Conservation (phyloP, 2,329 filamentous ascomycete species). For the Pseudocercospora cruenta region DNA sequence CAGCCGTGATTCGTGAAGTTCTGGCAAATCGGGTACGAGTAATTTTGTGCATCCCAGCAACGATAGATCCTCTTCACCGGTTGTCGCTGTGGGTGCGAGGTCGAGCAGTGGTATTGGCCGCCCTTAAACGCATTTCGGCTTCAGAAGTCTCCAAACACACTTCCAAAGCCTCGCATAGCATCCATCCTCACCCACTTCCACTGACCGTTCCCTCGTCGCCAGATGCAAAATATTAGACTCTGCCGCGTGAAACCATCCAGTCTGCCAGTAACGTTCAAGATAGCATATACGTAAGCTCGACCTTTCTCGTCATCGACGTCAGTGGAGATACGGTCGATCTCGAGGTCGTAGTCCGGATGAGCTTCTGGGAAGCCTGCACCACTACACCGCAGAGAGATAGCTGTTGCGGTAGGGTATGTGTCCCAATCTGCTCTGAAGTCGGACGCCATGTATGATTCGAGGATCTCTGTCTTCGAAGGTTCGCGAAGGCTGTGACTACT, state of each 20-base stretch:
- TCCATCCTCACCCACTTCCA: background rate
- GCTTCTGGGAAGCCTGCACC: background rate
- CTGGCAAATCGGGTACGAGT: background rate
- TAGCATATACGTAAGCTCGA: background rate
- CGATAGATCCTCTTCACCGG: background rate
- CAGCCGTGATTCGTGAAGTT: background rate
- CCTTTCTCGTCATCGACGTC: background rate
- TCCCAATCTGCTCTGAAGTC: slow-evolving; percentile 1
- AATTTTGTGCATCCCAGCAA: background rate
- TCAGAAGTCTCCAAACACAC: background rate
- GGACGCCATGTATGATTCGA: background rate
- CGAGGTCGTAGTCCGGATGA: background rate
- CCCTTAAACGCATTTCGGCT: background rate
- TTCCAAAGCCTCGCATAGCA: background rate
- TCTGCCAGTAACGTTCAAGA: background rate
- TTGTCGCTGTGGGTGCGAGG: too few species aligned
- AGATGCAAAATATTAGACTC: background rate
- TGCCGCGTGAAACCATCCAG: background rate
- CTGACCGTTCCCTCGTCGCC: background rate
- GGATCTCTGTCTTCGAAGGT: background rate
- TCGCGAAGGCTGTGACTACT: background rate
- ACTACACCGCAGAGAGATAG: background rate
- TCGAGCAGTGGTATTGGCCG: background rate
- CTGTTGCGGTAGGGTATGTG: background rate
- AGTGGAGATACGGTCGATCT: background rate